These are phyloP conservation scores for Baorangia bicolor DNA, from an alignment of 768 basidiomycete genomes.

Conservation along the genomic window DNA sequence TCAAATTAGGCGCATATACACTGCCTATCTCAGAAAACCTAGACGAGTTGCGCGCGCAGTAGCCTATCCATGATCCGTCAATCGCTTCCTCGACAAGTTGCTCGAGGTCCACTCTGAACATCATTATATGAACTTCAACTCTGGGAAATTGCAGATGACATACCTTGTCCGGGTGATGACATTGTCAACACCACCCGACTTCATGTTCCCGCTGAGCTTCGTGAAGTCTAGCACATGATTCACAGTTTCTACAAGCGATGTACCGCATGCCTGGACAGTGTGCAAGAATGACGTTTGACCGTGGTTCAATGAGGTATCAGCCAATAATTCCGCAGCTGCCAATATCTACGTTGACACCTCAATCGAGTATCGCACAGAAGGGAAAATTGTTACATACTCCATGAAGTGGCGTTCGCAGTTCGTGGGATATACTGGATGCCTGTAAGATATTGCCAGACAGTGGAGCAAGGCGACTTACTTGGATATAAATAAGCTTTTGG, in stretches of 20 bases:
- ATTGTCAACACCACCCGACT: slow-evolving; percentile 75
- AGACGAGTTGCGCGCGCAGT: slow-evolving; percentile 72
- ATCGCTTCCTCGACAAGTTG: slow-evolving; percentile 86
- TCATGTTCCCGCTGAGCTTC: slow-evolving; percentile 85
- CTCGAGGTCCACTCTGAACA: slow-evolving; percentile 66
- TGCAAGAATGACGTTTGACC: slow-evolving; percentile 85
- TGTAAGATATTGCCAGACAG: slow-evolving; percentile 5
- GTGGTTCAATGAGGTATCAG: slow-evolving; percentile 78
- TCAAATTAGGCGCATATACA: slow-evolving; percentile 75
- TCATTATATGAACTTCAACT: neutral
- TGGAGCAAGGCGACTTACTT: slow-evolving; percentile 51
- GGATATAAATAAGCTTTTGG: slow-evolving; percentile 89
- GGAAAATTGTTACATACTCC: slow-evolving; percentile 51
- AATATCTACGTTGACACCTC: slow-evolving; percentile 54
- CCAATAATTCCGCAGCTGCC: slow-evolving; percentile 88
- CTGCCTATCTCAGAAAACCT: slow-evolving; percentile 86
- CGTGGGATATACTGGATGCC: slow-evolving; percentile 74
- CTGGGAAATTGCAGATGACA: slow-evolving; percentile 23
- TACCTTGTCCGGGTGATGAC: slow-evolving; percentile 68
- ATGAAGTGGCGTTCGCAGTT: slow-evolving; percentile 87
- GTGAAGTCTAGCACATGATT: slow-evolving; percentile 97
- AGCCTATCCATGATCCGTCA: slow-evolving; percentile 93
- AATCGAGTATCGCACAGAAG: neutral
- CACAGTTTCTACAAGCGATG: slow-evolving; percentile 93
- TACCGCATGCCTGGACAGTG: slow-evolving; percentile 93